These are phyloP conservation scores for Pythium grandisporangium DNA, from an alignment of 352 stramenopile species.

Conservation along the genomic window DNA sequence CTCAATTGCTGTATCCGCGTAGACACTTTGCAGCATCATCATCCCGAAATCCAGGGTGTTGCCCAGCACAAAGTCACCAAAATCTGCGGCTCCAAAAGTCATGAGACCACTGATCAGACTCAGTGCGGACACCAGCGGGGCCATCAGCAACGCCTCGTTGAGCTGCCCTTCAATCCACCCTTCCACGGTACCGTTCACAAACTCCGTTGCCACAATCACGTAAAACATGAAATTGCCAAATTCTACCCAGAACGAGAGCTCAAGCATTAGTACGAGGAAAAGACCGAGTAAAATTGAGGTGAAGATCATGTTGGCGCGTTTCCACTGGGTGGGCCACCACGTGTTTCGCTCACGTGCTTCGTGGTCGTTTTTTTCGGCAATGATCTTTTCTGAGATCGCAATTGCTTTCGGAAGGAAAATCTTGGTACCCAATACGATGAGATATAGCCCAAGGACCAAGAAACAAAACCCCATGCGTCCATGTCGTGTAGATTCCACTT, in stretches of 20 bases:
- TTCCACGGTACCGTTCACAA: conserved; percentile 85
- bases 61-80: conserved; percentile 94
- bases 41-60: conserved; percentile 94
- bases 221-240: conserved; percentile 96
- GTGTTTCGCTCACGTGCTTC: conserved; percentile 58
- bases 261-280: conserved; percentile 91
- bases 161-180: conserved; percentile 86
- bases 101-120: conserved; percentile 89
- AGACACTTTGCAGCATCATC: conserved; percentile 90
- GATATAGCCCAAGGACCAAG: conserved; percentile 84
- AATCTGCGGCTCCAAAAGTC: conserved; percentile 94
- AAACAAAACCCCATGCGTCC: conserved; percentile 93
- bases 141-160: conserved; percentile 87
- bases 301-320: conserved; percentile 93
- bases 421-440: conserved; percentile 65
- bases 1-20: conserved; percentile 80
- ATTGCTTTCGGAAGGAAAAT: conserved; percentile 92
- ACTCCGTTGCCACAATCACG: conserved; percentile 90
- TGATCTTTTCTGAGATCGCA: conserved; percentile 84
- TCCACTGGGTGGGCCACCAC: conserved; percentile 92
- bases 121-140: conserved; percentile 84
- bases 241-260: conserved; percentile 94
- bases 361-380: conserved; percentile 74
- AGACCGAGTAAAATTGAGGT: conserved; percentile 88
- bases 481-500: conserved; percentile 45